Conservation (phyloP, 306 rosid species). For the Carpinus viminea region DNA sequence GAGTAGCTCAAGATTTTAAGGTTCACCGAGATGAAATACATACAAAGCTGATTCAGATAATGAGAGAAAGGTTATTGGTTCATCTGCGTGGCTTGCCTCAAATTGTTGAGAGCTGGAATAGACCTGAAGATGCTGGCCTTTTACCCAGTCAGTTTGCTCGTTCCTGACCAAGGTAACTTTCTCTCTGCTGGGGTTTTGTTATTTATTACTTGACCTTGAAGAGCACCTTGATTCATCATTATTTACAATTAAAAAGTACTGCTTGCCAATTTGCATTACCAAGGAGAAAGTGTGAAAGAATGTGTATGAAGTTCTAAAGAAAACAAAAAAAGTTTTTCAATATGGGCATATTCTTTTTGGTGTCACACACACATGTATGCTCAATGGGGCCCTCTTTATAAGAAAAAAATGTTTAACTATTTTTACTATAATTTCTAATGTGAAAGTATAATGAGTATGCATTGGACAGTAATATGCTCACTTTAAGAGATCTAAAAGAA, state of each 20-base stretch:
- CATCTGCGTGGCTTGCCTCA: conserved; percentile 92
- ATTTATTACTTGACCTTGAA: neutral
- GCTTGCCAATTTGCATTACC: neutral
- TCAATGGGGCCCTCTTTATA: neutral
- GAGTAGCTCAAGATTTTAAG: conserved; percentile 95
- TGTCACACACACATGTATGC: neutral
- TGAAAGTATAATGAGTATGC: neutral
- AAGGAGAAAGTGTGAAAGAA: neutral
- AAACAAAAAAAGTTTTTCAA: neutral
- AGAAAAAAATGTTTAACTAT: neutral
- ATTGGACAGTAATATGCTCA: no score
- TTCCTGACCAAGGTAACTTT: conserved; percentile 85
- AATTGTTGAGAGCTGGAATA: conserved; percentile 97
- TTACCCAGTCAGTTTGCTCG: conserved; percentile 97
- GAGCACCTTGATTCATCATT: neutral
- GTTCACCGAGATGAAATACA: conserved; percentile 98
- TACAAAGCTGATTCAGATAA: conserved; percentile 93
- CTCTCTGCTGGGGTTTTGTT: neutral
- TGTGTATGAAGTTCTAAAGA: neutral
- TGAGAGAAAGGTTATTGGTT: conserved; percentile 93
- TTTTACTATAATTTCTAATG: neutral
- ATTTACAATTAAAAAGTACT: neutral
- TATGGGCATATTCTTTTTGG: neutral
- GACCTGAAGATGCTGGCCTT: conserved; percentile 81
- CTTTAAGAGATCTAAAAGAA: no score